Evolutionary conservation across 352 stramenopile genomes (phyloP), one percentile per base, ranked within the genome.

Genomic region (Pythium guiyangense): DNA sequence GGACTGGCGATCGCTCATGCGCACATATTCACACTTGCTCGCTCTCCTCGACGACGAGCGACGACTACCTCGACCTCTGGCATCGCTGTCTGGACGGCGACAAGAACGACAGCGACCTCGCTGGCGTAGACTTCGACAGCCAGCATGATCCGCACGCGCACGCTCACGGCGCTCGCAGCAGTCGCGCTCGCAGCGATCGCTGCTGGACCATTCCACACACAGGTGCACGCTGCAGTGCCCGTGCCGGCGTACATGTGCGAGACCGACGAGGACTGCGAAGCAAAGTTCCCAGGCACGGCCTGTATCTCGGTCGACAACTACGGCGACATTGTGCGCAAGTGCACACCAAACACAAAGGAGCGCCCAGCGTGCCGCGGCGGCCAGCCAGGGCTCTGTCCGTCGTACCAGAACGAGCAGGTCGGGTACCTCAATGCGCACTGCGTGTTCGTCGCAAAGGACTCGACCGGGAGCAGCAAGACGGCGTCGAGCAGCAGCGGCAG

Each of bases 361-460:
- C 81, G 81, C 4, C 82, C 82, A 0, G 84, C 83, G n/a, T 94
- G 84, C 53, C 80, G 76, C 22, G 82, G 83, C 18, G 76, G 70
- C 5, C 71, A 84, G 54, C 77, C 82, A 2, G 84, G 84, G 10
- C 27, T 54, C 74, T 34, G 42, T 47, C 42, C 42, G 42, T 47
- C 42, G 42, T 47, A 47, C 42, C 84, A 94, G 64, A 83, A 70
- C 49, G 59, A 70, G 12, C 79, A 90, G 50, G 64, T 79, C 35
- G 71, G 79, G 39, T 92, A 88, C 67, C 48, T 94, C 15, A 92
- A 94, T 56, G 74, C 83, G 22, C 84, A 94, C 64, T 94, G 84
- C 52, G 70, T 94, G 3, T 90, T 94, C 29, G 79, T 90, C 27
- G 74, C 81, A 15, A 79, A 90, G 66, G 71, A 88, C 51, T 18